Percentiles rank a stretch among this genome's conserved stretches.
These are phyloP conservation scores for Chrysanthemum seticuspe DNA, from an alignment of 129 eudicot species.

Conservation along the genomic window DNA sequence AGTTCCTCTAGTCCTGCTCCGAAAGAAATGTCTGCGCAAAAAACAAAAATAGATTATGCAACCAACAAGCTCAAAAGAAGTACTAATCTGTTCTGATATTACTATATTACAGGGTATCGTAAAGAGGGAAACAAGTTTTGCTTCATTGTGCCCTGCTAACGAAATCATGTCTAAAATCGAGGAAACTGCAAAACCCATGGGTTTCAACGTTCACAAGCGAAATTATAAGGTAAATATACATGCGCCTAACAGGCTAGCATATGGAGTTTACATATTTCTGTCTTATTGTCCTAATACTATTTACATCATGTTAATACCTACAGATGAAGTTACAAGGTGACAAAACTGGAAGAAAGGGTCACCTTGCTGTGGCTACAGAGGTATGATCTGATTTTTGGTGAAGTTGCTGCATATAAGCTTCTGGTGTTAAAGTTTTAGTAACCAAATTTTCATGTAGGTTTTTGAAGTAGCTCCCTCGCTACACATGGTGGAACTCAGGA, in stretches of 20 bases:
- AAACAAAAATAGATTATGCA: too few species aligned
- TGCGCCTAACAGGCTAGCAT: not conserved
- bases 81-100: not conserved
- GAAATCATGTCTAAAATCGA: slow-evolving; percentile 88
- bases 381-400: slow-evolving; percentile 21
- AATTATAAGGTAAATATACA: slow-evolving; percentile 66
- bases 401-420: too few species aligned
- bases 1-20: not conserved
- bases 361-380: slow-evolving; percentile 94
- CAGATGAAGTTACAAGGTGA: slow-evolving; percentile 95
- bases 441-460: slow-evolving; percentile 38
- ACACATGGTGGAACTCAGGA: slow-evolving; percentile 90
- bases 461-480: slow-evolving; percentile 92
- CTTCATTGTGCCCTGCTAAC: slow-evolving; percentile 75
- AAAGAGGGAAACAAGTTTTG: slow-evolving; percentile 80
- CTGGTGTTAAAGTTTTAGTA: too few species aligned
- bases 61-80: too few species aligned
- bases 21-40: not conserved
- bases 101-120: slow-evolving; percentile 49
- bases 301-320: not conserved
- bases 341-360: slow-evolving; percentile 90
- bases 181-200: slow-evolving; percentile 90
- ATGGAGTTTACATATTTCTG: not conserved
- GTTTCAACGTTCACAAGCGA: slow-evolving; percentile 77
- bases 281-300: not conserved